Conservation (phyloP, 2,329 filamentous ascomycete genomes). For the Colletotrichum tabaci region DNA sequence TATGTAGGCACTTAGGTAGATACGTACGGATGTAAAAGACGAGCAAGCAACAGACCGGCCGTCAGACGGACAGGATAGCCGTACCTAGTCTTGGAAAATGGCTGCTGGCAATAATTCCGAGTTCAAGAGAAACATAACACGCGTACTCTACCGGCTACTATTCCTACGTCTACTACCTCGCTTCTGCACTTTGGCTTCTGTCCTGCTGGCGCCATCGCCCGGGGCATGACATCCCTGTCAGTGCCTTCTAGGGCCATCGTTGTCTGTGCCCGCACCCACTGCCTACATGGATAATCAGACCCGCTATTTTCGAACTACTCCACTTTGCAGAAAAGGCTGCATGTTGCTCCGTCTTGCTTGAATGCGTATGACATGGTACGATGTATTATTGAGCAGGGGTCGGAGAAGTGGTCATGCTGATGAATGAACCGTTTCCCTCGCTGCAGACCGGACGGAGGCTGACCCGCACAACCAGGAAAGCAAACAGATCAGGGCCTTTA, state of each 20-base stretch:
- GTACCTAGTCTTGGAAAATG: slow-evolving; percentile 7
- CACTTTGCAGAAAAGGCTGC: slow-evolving; percentile 28
- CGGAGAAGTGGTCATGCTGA: slow-evolving; percentile 23
- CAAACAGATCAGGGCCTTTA: neutral
- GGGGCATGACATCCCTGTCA: slow-evolving; percentile 21
- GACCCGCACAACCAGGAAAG: neutral
- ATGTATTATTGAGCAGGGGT: slow-evolving; percentile 17
- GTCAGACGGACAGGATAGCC: slow-evolving; percentile 7
- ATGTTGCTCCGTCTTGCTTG: slow-evolving; percentile 7
- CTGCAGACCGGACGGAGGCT: neutral
- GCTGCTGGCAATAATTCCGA: slow-evolving; percentile 22
- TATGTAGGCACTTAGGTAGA: too few relatives aligned
- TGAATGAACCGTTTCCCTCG: slow-evolving; percentile 12
- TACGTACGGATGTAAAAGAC: neutral
- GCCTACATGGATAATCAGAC: neutral
- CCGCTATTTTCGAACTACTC: slow-evolving; percentile 21
- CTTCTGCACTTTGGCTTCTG: neutral
- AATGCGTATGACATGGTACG: too few relatives aligned
- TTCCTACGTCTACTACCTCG: neutral
- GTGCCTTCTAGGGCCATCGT: slow-evolving; percentile 17
- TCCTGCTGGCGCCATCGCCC: slow-evolving; percentile 2
- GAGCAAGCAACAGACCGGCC: neutral
- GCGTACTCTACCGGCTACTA: neutral
- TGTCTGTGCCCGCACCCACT: slow-evolving; percentile 30
- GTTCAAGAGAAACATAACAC: slow-evolving; percentile 15